Percentiles rank a stretch among this genome's conserved stretches.
Evolutionary conservation across 768 basidiomycete genomes (phyloP).

Genomic region (Artomyces pyxidatus): DNA sequence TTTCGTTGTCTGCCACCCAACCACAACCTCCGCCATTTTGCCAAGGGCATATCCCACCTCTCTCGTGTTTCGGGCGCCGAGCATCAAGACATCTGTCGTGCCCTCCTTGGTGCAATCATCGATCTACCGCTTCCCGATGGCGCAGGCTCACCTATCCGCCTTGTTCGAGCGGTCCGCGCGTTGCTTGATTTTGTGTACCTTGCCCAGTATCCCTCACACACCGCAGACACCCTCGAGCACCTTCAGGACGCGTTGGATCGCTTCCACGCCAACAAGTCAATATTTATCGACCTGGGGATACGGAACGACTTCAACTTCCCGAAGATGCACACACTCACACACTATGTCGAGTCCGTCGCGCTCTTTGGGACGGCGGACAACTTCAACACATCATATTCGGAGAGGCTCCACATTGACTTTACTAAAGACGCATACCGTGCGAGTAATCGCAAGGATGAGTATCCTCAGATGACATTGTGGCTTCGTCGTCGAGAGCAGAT

Average conservation of each 20-base stretch:
- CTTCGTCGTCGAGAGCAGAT: not conserved
- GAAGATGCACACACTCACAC: slow-evolving; percentile 1
- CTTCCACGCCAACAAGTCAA: slow-evolving; percentile 31
- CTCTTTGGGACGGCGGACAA: slow-evolving; percentile 9
- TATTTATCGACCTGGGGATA: slow-evolving; percentile 29
- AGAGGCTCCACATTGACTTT: slow-evolving; percentile 8
- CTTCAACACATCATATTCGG: slow-evolving; percentile 8
- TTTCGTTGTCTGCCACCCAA: too few species aligned
- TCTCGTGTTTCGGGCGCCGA: too few species aligned
- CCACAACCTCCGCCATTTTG: too few species aligned
- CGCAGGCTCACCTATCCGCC: too few species aligned
- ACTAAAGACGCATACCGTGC: not conserved
- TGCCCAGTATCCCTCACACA: slow-evolving; percentile 26
- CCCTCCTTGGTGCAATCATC: too few species aligned
- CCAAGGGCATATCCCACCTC: too few species aligned
- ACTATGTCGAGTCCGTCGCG: not conserved
- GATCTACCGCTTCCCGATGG: too few species aligned
- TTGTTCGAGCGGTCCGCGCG: slow-evolving; percentile 9
- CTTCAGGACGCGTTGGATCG: slow-evolving; percentile 20
- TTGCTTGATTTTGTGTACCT: slow-evolving; percentile 31
- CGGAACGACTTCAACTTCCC: slow-evolving; percentile 20
- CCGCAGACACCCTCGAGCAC: slow-evolving; percentile 20
- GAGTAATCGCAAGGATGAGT: slow-evolving; percentile 2
- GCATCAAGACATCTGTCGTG: too few species aligned
- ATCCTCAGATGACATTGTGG: not conserved